Evolutionary conservation across 352 stramenopile species (phyloP).

Genomic region (Peronospora destructor): DNA sequence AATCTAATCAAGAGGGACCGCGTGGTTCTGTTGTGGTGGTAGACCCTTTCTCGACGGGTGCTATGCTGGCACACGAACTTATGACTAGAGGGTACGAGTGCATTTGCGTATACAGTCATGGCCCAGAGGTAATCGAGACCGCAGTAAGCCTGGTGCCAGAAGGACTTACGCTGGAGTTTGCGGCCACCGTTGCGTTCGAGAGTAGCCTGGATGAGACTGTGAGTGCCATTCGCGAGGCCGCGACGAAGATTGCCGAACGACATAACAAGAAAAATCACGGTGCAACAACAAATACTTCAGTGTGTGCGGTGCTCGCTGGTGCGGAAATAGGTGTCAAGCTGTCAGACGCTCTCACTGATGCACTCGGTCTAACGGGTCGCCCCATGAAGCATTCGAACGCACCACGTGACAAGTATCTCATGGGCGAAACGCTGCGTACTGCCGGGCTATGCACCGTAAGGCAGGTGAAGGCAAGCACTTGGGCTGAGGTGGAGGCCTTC

Average conservation of each 20-base stretch:
- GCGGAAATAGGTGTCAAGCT: conserved; percentile 91
- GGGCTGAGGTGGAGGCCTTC: conserved; percentile 66
- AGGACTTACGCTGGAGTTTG: conserved; percentile 69
- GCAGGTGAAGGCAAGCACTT: conserved; percentile 81
- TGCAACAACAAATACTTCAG: conserved; percentile 15
- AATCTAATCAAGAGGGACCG: conserved; percentile 4
- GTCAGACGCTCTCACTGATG: conserved; percentile 83
- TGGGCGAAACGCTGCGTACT: conserved; percentile 80
- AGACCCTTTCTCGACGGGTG: conserved; percentile 94
- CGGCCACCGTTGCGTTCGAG: conserved; percentile 66
- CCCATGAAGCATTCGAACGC: conserved; percentile 60
- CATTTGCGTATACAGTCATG: conserved; percentile 83
- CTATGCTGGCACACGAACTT: conserved; percentile 89
- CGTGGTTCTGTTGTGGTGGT: conserved; percentile 89
- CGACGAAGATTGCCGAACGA: conserved; percentile 43
- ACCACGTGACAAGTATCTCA: conserved; percentile 77
- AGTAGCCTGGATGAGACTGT: conserved; percentile 43
- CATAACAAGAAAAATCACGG: conserved; percentile 28
- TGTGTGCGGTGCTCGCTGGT: conserved; percentile 86
- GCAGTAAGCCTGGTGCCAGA: conserved; percentile 72
- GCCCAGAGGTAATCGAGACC: conserved; percentile 75
- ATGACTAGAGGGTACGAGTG: conserved; percentile 85
- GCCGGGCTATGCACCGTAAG: conserved; percentile 84
- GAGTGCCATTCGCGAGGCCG: conserved; percentile 28
- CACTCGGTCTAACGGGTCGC: conserved; percentile 83